Conservation (phyloP, 805 yeast genomes). For the Saturnispora diversa region DNA sequence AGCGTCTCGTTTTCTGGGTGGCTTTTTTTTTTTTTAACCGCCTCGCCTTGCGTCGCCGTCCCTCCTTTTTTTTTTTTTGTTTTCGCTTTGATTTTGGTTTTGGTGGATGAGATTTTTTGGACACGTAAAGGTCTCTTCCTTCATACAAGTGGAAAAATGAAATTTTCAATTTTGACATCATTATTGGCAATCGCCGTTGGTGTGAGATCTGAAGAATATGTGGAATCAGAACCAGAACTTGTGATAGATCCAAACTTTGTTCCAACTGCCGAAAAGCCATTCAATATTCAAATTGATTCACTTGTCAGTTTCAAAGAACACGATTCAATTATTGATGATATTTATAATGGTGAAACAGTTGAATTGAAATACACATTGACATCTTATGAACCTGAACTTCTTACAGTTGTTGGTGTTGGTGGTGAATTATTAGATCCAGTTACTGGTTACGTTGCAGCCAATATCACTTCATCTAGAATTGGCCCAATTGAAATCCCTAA, state of each 20-base stretch:
- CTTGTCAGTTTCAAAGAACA: conserved; percentile 29
- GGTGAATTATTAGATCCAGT: conserved; percentile 54
- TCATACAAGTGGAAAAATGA: conserved; percentile 12
- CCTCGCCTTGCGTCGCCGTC: no score
- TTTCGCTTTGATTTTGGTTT: no score
- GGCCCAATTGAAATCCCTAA: conserved; percentile 51
- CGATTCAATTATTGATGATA: conserved; percentile 38
- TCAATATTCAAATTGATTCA: conserved; percentile 43
- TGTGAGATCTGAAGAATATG: conserved; percentile 13
- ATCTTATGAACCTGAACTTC: conserved; percentile 45
- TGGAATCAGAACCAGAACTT: conserved; percentile 14
- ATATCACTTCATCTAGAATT: conserved; percentile 55
- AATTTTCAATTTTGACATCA: conserved; percentile 8
- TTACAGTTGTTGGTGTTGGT: conserved; percentile 58
- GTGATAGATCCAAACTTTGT: conserved; percentile 22
- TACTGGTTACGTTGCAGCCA: conserved; percentile 44
- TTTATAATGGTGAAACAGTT: conserved; percentile 44
- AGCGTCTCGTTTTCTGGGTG: conserved; percentile 3
- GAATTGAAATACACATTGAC: conserved; percentile 43
- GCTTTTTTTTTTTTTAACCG: no score
- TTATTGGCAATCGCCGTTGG: conserved; percentile 8
- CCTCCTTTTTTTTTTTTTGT: no score
- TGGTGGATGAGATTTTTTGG: background rate
- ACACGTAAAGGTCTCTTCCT: conserved; percentile 1
- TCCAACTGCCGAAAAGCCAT: conserved; percentile 32